These are phyloP conservation scores for Gamarada debralockiae DNA, from an alignment of 495 filamentous ascomycete genomes.

Conservation along the genomic window DNA sequence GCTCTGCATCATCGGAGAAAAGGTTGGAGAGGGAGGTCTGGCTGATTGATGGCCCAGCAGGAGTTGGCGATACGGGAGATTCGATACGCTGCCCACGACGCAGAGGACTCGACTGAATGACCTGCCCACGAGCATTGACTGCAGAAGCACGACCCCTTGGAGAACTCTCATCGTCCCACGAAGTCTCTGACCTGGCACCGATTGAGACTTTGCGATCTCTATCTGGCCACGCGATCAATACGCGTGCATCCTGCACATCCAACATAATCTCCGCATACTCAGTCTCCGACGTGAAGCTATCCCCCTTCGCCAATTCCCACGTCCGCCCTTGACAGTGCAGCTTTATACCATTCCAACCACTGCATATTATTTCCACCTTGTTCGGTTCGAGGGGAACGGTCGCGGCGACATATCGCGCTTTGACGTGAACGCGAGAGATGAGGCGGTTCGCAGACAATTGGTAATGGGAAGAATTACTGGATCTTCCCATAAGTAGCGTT, in stretches of 20 bases:
- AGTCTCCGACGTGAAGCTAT: constrained; percentile 86
- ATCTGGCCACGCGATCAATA: constrained; percentile 82
- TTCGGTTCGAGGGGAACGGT: constrained; percentile 39
- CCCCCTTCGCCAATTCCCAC: constrained; percentile 82
- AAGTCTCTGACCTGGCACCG: constrained; percentile 58
- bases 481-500: constrained; percentile 79
- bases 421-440: constrained; percentile 89
- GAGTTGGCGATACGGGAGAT: constrained; percentile 75
- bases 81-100: constrained; percentile 54
- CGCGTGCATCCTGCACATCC: constrained; percentile 89
- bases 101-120: constrained; percentile 62
- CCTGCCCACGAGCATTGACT: constrained; percentile 25
- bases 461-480: constrained; percentile 87
- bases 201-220: constrained; percentile 53
- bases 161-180: constrained; percentile 59
- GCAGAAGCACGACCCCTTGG: constrained; percentile 38
- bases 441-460: constrained; percentile 86
- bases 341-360: constrained; percentile 94
- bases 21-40: constrained; percentile 8
- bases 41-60: constrained; percentile 29
- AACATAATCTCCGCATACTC: constrained; percentile 91
- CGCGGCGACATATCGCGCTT: constrained; percentile 75
- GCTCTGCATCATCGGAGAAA: constrained; percentile 19
- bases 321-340: constrained; percentile 87
- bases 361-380: constrained; percentile 80